A percentile compares a stretch with the other conserved stretches of the same genome.
phyloP scores from a whole-genome alignment of 2,329 filamentous ascomycete genomes.

The Endothia cerciana region DNA sequence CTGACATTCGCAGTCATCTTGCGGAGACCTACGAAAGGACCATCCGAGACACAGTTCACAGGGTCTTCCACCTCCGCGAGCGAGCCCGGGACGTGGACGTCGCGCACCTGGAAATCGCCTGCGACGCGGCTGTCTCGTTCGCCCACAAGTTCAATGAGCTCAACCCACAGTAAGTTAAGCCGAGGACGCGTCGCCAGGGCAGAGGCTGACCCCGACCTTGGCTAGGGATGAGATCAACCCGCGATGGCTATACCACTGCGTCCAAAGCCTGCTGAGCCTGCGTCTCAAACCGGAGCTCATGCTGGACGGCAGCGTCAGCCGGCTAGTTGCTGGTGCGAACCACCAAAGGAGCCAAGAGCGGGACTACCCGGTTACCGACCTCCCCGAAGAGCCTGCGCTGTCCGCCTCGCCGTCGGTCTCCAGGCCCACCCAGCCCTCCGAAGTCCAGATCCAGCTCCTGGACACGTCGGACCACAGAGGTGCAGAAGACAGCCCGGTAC shows the following conservation, averaged over 20 bases:
- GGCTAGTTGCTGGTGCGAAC: not conserved
- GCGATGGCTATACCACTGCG: constrained; percentile 16
- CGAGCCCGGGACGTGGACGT: constrained; percentile 10
- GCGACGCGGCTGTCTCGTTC: constrained; percentile 20
- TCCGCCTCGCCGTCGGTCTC: not conserved
- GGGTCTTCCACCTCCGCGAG: constrained; percentile 7
- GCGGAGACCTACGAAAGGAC: not conserved
- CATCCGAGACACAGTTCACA: not conserved
- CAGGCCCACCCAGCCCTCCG: not conserved
- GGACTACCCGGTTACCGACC: not conserved
- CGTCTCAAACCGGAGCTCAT: constrained; percentile 14
- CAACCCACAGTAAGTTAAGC: constrained; percentile 2
- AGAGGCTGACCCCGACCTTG: not conserved
- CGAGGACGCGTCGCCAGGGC: not conserved
- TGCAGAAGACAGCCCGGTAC: not conserved
- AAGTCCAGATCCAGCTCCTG: not conserved
- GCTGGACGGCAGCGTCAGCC: not conserved
- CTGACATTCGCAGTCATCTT: constrained; percentile 5
- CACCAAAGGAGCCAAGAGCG: not conserved
- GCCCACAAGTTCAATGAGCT: not conserved
- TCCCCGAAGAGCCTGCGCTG: not conserved
- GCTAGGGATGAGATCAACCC: constrained; percentile 2
- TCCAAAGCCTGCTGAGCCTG: constrained; percentile 8
- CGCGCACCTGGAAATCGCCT: constrained; percentile 22
- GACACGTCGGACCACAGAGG: not conserved